Percentiles rank a stretch among this genome's conserved stretches.
These are phyloP conservation scores for Pyricularia grisea DNA, from an alignment of 2,329 filamentous ascomycete genomes.

Conservation along the genomic window DNA sequence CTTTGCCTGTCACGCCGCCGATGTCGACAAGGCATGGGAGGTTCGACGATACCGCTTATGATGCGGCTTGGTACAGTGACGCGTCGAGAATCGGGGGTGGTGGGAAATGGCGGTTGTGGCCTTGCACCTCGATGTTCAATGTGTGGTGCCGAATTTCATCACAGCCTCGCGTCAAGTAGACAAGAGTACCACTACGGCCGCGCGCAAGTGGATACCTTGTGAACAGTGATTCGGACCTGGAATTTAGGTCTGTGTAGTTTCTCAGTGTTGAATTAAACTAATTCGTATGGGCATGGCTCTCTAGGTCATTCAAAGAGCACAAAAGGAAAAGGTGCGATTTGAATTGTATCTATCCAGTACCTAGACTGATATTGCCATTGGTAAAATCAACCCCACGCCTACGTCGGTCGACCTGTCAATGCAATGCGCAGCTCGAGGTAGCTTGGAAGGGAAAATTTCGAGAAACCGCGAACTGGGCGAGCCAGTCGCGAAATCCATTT, in stretches of 20 bases:
- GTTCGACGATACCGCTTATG: background rate
- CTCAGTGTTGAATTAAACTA: background rate
- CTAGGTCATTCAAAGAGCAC: background rate
- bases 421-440: background rate
- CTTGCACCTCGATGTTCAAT: background rate
- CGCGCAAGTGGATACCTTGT: background rate
- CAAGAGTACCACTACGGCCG: background rate
- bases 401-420: slow-evolving; percentile 1
- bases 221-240: background rate
- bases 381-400: slow-evolving; percentile 1
- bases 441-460: slow-evolving; percentile 13
- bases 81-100: background rate
- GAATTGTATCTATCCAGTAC: background rate
- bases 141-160: background rate
- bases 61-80: background rate
- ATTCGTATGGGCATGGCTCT: background rate
- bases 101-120: background rate
- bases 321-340: background rate
- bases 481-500: slow-evolving; percentile 23
- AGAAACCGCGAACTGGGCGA: slow-evolving; percentile 17
- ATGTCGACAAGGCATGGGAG: background rate
- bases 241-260: background rate
- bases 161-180: background rate
- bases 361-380: slow-evolving; percentile 12
- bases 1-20: slow-evolving; percentile 2